Percentiles rank a stretch among this genome's conserved stretches.
Conservation (phyloP, 2,329 filamentous ascomycete species). For the Aspergillus sp. region DNA sequence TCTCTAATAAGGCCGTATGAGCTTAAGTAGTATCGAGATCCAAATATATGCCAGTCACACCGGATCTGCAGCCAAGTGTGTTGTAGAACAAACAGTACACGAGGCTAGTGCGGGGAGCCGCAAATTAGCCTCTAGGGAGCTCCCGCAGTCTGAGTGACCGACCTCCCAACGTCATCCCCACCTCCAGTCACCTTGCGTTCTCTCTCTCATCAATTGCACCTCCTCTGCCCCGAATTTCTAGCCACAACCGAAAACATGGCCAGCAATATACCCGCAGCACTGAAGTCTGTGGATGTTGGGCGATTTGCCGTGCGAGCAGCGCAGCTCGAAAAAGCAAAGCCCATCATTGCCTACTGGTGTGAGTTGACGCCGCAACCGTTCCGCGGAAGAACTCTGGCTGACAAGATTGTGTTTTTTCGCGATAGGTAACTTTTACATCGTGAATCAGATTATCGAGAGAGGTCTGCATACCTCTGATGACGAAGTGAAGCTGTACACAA, state of each 20-base stretch:
- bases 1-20: too few relatives aligned
- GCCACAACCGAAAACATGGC: conserved; percentile 58
- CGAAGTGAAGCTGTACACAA: conserved; percentile 79
- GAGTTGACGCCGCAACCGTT: conserved; percentile 40
- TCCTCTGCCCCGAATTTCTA: background rate
- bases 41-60: too few relatives aligned
- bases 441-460: conserved; percentile 84
- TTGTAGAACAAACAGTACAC: background rate
- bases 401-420: conserved; percentile 9
- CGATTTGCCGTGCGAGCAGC: conserved; percentile 80
- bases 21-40: too few relatives aligned
- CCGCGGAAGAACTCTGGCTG: conserved; percentile 16
- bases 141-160: background rate
- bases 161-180: conserved; percentile 26
- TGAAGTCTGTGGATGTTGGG: conserved; percentile 78
- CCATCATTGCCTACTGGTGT: conserved; percentile 95
- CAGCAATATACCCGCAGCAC: conserved; percentile 64
- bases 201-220: background rate
- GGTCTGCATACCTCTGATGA: conserved; percentile 75
- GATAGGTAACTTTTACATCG: conserved; percentile 83
- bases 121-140: background rate
- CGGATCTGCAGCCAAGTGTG: too few relatives aligned
- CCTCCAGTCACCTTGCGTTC: background rate
- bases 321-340: conserved; percentile 81
- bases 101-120: background rate